Evolutionary conservation across 1,284 basidiomycete genomes (phyloP), one percentile per base, ranked within the genome.

Genomic region (Mycena sp.): DNA sequence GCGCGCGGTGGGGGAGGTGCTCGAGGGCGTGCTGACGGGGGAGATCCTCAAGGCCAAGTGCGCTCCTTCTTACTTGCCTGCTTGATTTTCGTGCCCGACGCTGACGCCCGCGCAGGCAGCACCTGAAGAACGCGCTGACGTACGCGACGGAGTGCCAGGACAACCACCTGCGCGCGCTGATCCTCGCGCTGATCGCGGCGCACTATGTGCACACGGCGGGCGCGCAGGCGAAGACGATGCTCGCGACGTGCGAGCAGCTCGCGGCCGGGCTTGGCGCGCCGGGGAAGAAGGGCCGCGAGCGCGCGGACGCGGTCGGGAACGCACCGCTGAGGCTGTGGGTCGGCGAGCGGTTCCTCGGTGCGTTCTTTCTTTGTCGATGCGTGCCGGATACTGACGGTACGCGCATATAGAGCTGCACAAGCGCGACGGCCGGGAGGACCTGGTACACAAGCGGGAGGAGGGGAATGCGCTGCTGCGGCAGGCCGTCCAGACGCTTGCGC

Each of bases 141-240:
- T 75, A 87, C 14, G 83, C 86, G 0, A 87, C 85, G 1, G 69
- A 72, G 1, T 80, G 87, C 3, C 85, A 84, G 30, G 91, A 92
- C 65, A 93, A 92, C 67, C 84, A 92, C 70, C 75, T 92, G 14
- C 87, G 89, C 11, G 88, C 89, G 7, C 77, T 91, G 4, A 79
- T 91, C 6, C 79, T 93, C 6, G 85, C 88, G 2, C 80, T 92
- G 23, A 82, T 88, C 14, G 82, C 89, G 1, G 83, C 87, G 19
- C 87, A 92, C 65, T 93, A 91, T 67, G 69, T 89, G 28, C 85
- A 90, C 64, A 92, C 90, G 0, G 84, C 89, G 0, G 81, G 81
- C 1, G 83, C 86, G n/a, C 86, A 91, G 67, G 90, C 91, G 5
- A 77, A 82, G 68, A 78, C 80, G 49, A 88, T 91, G 79, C 75